Conservation (phyloP, 805 yeast genomes). For the Wickerhamomyces hampshirensis region DNA sequence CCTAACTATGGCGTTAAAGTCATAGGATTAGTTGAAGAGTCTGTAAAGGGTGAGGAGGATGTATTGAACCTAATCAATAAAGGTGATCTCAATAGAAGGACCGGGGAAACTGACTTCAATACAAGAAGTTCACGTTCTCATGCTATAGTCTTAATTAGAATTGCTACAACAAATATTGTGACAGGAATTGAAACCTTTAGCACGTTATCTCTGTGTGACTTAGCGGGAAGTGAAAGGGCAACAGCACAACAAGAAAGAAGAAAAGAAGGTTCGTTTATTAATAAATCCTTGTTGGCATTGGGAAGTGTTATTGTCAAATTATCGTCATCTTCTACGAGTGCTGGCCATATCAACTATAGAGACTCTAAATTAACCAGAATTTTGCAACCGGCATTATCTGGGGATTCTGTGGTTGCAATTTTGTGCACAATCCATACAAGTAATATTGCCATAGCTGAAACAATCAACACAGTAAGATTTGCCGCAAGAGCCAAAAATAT, state of each 20-base stretch:
- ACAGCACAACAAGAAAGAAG: slow-evolving; percentile 63
- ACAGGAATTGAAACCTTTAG: slow-evolving; percentile 40
- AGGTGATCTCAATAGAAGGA: slow-evolving; percentile 74
- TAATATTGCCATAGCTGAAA: slow-evolving; percentile 59
- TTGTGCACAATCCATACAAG: slow-evolving; percentile 82
- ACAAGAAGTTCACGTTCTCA: slow-evolving; percentile 87
- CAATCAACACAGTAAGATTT: slow-evolving; percentile 81
- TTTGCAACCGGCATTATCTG: slow-evolving; percentile 88
- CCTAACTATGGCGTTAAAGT: slow-evolving; percentile 66
- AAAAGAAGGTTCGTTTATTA: slow-evolving; percentile 90
- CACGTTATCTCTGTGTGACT: slow-evolving; percentile 81
- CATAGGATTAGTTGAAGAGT: slow-evolving; percentile 63
- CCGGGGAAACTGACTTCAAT: slow-evolving; percentile 88
- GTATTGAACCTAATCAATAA: slow-evolving; percentile 51
- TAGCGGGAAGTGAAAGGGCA: slow-evolving; percentile 96
- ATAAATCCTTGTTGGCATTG: slow-evolving; percentile 83
- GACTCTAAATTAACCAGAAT: slow-evolving; percentile 89
- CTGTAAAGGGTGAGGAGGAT: slow-evolving; percentile 53
- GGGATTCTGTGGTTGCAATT: slow-evolving; percentile 77
- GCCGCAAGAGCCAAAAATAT: slow-evolving; percentile 93
- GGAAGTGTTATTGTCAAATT: slow-evolving; percentile 90
- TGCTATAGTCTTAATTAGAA: slow-evolving; percentile 71
- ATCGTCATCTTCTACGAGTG: slow-evolving; percentile 28
- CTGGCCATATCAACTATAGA: slow-evolving; percentile 82
- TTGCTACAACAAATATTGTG: slow-evolving; percentile 40